phyloP scores from a whole-genome alignment of 2,329 filamentous ascomycete genomes.

The Tolypocladium ovalisporum region DNA sequence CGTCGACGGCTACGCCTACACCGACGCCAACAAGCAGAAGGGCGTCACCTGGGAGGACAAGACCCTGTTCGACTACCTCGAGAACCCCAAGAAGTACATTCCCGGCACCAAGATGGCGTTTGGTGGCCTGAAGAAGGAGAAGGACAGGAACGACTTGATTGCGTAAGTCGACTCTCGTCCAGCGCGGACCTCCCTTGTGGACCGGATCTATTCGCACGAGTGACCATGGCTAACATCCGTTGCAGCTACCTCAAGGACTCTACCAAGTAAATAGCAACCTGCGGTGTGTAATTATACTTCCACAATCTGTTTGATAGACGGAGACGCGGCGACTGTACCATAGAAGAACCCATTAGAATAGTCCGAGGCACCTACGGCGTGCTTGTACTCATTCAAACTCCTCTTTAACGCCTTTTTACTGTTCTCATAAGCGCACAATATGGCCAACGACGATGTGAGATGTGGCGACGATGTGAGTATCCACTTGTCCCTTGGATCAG shows the following conservation, averaged over 20 bases:
- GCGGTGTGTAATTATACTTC: slow-evolving; percentile 21
- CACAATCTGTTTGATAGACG: slow-evolving; percentile 20
- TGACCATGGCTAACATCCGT: slow-evolving; percentile 12
- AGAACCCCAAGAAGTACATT: slow-evolving; percentile 99
- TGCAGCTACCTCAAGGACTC: slow-evolving; percentile 56
- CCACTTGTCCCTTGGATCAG: neutral
- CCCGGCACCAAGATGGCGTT: slow-evolving; percentile 99
- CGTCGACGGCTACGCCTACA: slow-evolving; percentile 91
- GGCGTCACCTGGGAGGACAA: slow-evolving; percentile 79
- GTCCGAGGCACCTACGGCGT: slow-evolving; percentile 14
- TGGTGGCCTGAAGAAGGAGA: slow-evolving; percentile 98
- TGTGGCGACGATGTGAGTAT: neutral
- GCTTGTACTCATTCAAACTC: slow-evolving; percentile 24
- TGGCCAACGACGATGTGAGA: neutral
- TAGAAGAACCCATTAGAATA: slow-evolving; percentile 27
- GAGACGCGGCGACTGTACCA: slow-evolving; percentile 24
- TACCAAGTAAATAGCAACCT: slow-evolving; percentile 47
- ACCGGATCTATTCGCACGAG: neutral
- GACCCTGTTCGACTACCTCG: slow-evolving; percentile 92
- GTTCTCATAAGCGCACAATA: neutral
- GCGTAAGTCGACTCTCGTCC: slow-evolving; percentile 49
- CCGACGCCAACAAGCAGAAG: slow-evolving; percentile 98
- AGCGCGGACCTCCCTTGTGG: too few relatives aligned
- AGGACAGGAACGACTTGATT: slow-evolving; percentile 98
- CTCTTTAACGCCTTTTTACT: slow-evolving; percentile 13